Conservation (phyloP, 257 asterid genomes). For the Fraxinus cuspidata region DNA sequence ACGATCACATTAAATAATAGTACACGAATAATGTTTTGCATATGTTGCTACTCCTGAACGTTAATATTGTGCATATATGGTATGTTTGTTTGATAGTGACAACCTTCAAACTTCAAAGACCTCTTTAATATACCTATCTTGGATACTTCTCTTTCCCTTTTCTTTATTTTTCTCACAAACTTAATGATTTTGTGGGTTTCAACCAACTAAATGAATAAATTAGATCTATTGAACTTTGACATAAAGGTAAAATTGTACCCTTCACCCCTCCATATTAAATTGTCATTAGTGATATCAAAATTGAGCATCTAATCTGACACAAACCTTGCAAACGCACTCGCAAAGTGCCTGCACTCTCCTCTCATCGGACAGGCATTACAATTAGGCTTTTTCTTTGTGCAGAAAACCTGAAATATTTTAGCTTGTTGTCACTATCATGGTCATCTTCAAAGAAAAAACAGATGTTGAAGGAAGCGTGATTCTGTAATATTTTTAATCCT, state of each 20-base stretch:
- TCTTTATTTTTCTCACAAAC: background rate
- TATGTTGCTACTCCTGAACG: slow-evolving; percentile 2
- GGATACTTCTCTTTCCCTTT: background rate
- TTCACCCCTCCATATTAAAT: background rate
- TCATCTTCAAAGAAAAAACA: background rate
- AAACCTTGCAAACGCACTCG: slow-evolving; percentile 63
- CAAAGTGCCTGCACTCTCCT: slow-evolving; percentile 53
- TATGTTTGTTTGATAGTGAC: background rate
- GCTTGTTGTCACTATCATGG: background rate
- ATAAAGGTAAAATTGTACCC: background rate
- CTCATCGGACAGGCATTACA: slow-evolving; percentile 64
- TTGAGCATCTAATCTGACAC: slow-evolving; percentile 1
- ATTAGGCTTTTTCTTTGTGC: slow-evolving; percentile 55
- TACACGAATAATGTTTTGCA: background rate
- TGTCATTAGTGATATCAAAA: background rate
- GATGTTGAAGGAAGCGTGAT: background rate
- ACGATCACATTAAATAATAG: background rate
- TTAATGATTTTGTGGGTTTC: background rate
- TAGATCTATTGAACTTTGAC: background rate
- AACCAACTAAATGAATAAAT: background rate
- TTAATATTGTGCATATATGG: background rate
- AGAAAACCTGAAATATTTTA: slow-evolving; percentile 42
- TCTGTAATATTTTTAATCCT: background rate
- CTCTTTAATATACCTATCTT: background rate
- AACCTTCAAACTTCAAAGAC: background rate